Evolutionary conservation across 2,329 filamentous ascomycete species (phyloP).

Genomic region (Curvularia hawaiiensis): DNA sequence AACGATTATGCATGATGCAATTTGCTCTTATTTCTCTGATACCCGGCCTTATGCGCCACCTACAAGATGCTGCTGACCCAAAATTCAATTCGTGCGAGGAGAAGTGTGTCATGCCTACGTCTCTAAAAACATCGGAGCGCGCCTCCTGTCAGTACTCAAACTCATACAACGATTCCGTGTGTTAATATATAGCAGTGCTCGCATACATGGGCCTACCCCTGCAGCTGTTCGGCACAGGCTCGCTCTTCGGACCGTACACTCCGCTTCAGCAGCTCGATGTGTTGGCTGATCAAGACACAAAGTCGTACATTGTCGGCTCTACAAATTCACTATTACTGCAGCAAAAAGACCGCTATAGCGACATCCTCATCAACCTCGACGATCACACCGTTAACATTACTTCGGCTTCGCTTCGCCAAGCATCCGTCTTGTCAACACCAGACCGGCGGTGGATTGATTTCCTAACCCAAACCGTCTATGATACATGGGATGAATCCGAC

Average conservation of each 20-base stretch:
- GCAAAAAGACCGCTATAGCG: slow-evolving; percentile 94
- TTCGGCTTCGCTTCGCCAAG: slow-evolving; percentile 75
- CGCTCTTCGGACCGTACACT: slow-evolving; percentile 94
- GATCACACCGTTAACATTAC: slow-evolving; percentile 85
- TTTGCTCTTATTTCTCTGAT: slow-evolving; percentile 96
- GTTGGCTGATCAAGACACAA: slow-evolving; percentile 89
- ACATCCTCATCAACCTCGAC: slow-evolving; percentile 95
- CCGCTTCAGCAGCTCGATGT: slow-evolving; percentile 94
- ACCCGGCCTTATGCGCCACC: slow-evolving; percentile 84
- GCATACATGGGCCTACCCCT: slow-evolving; percentile 94
- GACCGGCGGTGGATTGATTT: slow-evolving; percentile 97
- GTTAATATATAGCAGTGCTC: slow-evolving; percentile 62
- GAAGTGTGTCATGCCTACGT: slow-evolving; percentile 76
- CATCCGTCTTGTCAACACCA: slow-evolving; percentile 78
- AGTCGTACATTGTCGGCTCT: slow-evolving; percentile 96
- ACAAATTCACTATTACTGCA: slow-evolving; percentile 94
- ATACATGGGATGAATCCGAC: slow-evolving; percentile 94
- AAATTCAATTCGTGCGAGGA: slow-evolving; percentile 83
- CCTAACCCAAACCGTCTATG: slow-evolving; percentile 88
- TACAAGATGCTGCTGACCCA: slow-evolving; percentile 97
- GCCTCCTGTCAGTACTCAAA: slow-evolving; percentile 63
- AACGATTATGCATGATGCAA: slow-evolving; percentile 96
- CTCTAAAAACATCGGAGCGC: slow-evolving; percentile 88
- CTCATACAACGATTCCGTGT: neutral
- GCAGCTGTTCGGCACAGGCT: slow-evolving; percentile 95